Conservation (phyloP, 305 asterid species). For the Rubia peregrina region DNA sequence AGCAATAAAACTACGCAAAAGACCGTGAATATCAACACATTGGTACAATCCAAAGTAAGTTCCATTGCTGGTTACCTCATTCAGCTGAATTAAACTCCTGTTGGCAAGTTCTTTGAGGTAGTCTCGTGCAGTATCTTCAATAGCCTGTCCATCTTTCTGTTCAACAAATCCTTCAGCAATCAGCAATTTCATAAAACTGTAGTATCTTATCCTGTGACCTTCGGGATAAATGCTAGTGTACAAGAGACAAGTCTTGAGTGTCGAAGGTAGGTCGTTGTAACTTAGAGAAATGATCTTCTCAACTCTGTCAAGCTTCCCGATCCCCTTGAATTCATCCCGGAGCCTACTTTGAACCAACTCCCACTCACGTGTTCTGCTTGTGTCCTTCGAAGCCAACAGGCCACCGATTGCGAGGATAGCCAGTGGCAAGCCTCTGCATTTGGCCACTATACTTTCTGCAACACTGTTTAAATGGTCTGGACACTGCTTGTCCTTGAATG, state of each 20-base stretch:
- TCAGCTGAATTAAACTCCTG: slow-evolving; percentile 20
- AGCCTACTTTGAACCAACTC: slow-evolving; percentile 5
- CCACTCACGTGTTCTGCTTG: slow-evolving; percentile 13
- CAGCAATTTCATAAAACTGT: slow-evolving; percentile 3
- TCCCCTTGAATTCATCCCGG: background rate
- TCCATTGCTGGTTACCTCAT: background rate
- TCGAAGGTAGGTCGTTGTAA: slow-evolving; percentile 13
- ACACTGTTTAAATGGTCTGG: slow-evolving; percentile 10
- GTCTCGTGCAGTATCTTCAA: slow-evolving; percentile 10
- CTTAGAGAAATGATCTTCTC: slow-evolving; percentile 5
- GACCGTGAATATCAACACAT: slow-evolving; percentile 15
- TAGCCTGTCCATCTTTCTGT: background rate
- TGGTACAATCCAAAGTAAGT: background rate
- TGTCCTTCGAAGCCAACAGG: background rate
- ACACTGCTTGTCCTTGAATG: slow-evolving; percentile 21
- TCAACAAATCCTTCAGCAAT: slow-evolving; percentile 18
- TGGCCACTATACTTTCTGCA: slow-evolving; percentile 20
- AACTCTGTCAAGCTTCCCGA: background rate
- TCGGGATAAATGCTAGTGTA: slow-evolving; percentile 15
- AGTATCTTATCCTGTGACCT: background rate
- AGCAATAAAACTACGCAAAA: slow-evolving; percentile 9
- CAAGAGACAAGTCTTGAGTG: slow-evolving; percentile 13
- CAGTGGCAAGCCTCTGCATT: slow-evolving; percentile 12
- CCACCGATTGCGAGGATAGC: slow-evolving; percentile 19
- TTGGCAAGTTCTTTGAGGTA: slow-evolving; percentile 21